A percentile compares a stretch with the other conserved stretches of the same genome.
Evolutionary conservation across 495 filamentous ascomycete genomes (phyloP).

Genomic region (Trichoderma asperelloides): DNA sequence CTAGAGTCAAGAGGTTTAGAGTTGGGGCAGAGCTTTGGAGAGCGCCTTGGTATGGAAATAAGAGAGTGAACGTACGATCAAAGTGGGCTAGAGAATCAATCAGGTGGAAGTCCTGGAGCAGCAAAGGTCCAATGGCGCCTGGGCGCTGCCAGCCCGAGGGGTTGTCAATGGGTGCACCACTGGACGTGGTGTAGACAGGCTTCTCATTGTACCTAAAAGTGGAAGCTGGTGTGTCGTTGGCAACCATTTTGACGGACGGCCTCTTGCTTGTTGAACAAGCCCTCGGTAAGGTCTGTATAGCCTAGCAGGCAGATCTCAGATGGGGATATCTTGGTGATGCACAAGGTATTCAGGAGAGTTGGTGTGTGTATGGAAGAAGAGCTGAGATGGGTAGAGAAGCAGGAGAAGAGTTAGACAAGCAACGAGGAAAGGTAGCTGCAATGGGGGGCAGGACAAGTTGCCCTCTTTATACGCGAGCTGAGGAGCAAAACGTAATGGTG

Average conservation of each 20-base stretch:
- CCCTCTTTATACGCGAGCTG: not conserved
- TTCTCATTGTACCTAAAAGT: slow-evolving; percentile 19
- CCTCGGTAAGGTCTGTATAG: too few relatives aligned
- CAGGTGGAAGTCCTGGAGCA: slow-evolving; percentile 26
- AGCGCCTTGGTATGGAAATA: not conserved
- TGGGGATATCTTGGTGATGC: not conserved
- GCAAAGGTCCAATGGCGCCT: slow-evolving; percentile 22
- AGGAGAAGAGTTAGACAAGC: not conserved
- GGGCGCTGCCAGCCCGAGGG: slow-evolving; percentile 32
- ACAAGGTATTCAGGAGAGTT: not conserved
- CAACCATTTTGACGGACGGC: slow-evolving; percentile 27
- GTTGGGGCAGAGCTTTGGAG: not conserved
- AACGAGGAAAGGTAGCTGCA: not conserved
- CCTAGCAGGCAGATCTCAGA: too few relatives aligned
- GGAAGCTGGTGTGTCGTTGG: slow-evolving; percentile 23
- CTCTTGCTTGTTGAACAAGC: too few relatives aligned
- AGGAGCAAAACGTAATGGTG: not conserved
- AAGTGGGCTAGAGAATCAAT: slow-evolving; percentile 60
- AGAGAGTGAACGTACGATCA: slow-evolving; percentile 30
- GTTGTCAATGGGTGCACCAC: slow-evolving; percentile 43
- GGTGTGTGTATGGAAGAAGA: not conserved
- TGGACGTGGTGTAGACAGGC: slow-evolving; percentile 54
- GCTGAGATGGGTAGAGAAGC: too few relatives aligned
- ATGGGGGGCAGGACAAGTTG: not conserved
- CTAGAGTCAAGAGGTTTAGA: not conserved